Evolutionary conservation across 805 yeast species (phyloP), one percentile per base, ranked within the genome.

Genomic region (Helenozyma baotianmanensis): DNA sequence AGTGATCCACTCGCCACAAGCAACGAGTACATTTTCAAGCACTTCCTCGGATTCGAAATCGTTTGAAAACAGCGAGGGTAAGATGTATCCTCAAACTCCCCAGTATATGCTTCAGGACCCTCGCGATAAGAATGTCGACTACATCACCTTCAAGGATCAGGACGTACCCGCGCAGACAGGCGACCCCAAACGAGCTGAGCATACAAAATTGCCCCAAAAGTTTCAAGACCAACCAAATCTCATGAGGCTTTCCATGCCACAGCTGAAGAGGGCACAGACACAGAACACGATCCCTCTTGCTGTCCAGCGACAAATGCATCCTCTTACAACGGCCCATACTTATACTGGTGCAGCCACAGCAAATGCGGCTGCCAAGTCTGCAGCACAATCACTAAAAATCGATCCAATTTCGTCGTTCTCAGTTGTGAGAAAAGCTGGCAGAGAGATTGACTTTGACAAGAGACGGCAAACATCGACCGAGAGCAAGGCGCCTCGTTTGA

Each of bases 371-470:
- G 25, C n/a, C n/a, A n/a, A n/a, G n/a, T n/a, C n/a, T n/a, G n/a
- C n/a, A n/a, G n/a, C n/a, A n/a, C n/a, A 17, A 5, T 8, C 19
- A 17, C 19, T 17, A 17, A 17, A 17, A 8, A 17, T 17, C 7
- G 19, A 17, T 8, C 19, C 5, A 17, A 8, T 8, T 9, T 25
- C 36, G 15, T 64, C 86, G 0, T 85, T 86, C 52, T 69, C 81
- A 38, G 80, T 86, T 1, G 70, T 86, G 7, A 60, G 89, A 21
- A 73, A 76, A 15, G 76, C 73, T n/a, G 75, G 72, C 10, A 64
- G 72, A 21, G 95, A 83, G 48, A 85, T 85, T 39, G 88, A 88
- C 54, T 86, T 86, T 51, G 92, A 86, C 47, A 77, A 82, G 45
- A 68, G 87, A 32, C 61, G 95, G 27, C 77, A 76, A 28, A 80